Base-by-base conservation (phyloP, 441 rosid species). In the Bocquillonia castaneifolia region DNA sequence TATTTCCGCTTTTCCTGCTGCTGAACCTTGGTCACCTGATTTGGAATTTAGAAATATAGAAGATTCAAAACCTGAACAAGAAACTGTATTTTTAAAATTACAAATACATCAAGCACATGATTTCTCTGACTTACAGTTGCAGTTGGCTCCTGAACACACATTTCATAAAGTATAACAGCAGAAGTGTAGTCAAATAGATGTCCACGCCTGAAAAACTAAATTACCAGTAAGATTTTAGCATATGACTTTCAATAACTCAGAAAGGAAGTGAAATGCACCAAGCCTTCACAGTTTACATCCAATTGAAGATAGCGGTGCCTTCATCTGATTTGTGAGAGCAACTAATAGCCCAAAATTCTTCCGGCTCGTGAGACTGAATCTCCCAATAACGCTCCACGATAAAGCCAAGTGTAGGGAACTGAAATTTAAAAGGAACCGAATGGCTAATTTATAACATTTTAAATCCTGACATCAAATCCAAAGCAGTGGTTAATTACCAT, bases 381-480 rank as follows among this genome's bases (percentile, higher is more conserved):
- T 93, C 99, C 97, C 99, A 93, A 64, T 84, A 88, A 37, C 97
- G 88, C 76, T 89, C 97, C 52, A 93, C 99, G 69, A 93, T 83
- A 86, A 93, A 91, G 23, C 99, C 99, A 36, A 89, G 95, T 26
- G 99, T 91, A 3, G 97, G 97, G 75, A 93, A 93, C 99, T 93
- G 81, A 80, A 82, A 17, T 40, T 7, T 56, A 64, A 50, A 71
- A 54, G 64, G 63, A 74, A 29, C 62, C 34, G 53, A 79, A 47
- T 48, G 52, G 67, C 62, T 60, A 63, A 58, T 31, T 39, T 59
- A 74, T 73, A 51, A 74, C 47, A 56, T n/a, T 22, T 53, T 14
- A 47, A 14, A 59, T 44, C 34, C 60, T 48, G 37, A 60, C 58
- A 50, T 25, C 58, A 72, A 59, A 51, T 26, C 53, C 68, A 79